These are phyloP conservation scores for Chlorella sp. DNA, from an alignment of 139 green algal species.

Conservation along the genomic window DNA sequence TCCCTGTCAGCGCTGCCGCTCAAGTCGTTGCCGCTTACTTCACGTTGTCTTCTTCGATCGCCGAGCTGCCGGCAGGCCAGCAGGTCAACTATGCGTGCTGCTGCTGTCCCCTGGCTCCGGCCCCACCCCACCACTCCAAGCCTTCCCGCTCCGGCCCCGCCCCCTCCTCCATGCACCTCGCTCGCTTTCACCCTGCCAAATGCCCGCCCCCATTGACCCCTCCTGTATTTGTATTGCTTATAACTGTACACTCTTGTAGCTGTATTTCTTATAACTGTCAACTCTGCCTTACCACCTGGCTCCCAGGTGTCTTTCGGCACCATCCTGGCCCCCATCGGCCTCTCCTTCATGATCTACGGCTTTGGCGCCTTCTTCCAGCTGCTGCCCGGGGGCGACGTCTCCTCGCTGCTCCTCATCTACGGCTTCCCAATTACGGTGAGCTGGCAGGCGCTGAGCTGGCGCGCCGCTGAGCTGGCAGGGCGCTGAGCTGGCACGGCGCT, in stretches of 20 bases:
- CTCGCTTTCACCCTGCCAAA: constrained; percentile 87
- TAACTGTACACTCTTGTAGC: no score
- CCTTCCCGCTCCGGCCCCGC: not conserved
- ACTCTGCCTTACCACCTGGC: not conserved
- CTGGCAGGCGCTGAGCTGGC: not conserved
- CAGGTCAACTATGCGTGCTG: no score
- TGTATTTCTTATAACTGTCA: not conserved
- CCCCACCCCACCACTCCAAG: not conserved
- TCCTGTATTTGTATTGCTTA: constrained; percentile 56
- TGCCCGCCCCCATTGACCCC: constrained; percentile 81
- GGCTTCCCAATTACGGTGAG: constrained; percentile 88
- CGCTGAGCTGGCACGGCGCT: not conserved
- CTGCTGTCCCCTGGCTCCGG: not conserved
- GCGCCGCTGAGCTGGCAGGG: no score
- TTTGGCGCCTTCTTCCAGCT: constrained; percentile 96
- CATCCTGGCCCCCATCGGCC: constrained; percentile 84
- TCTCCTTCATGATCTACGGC: constrained; percentile 82
- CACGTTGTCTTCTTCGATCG: no score
- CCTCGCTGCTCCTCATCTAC: constrained; percentile 95
- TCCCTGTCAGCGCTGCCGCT: no score
- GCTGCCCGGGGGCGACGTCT: constrained; percentile 88
- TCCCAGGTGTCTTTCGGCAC: constrained; percentile 84
- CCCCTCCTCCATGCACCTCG: no score
- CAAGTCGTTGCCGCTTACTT: no score
- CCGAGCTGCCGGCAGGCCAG: no score